A percentile compares a stretch with the other conserved stretches of the same genome.
phyloP scores from a whole-genome alignment of 1,284 basidiomycete species.

The Malassezia yamatoensis region DNA sequence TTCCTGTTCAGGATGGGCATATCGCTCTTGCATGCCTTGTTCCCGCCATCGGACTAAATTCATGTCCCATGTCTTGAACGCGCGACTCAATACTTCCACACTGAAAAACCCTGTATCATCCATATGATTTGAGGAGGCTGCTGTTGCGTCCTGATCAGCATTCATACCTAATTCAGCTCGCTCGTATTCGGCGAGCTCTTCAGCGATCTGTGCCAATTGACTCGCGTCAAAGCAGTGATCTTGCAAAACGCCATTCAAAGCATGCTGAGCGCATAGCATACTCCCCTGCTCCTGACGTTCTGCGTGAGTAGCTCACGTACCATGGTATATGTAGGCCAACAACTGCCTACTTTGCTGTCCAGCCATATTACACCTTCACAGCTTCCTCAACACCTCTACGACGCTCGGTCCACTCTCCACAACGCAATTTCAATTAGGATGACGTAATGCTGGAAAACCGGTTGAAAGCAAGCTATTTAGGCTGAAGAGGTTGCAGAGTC shows the following conservation, averaged over 20 bases:
- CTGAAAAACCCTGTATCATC: slow-evolving; percentile 46
- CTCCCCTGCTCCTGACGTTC: slow-evolving; percentile 39
- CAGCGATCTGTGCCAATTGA: slow-evolving; percentile 36
- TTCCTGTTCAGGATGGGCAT: slow-evolving; percentile 29
- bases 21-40: neutral
- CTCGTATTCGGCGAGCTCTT: slow-evolving; percentile 28
- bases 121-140: slow-evolving; percentile 29
- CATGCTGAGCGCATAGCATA: slow-evolving; percentile 47
- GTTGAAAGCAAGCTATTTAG: neutral
- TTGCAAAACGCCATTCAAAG: slow-evolving; percentile 39
- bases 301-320: slow-evolving; percentile 3
- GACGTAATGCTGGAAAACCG: neutral
- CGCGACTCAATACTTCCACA: slow-evolving; percentile 34
- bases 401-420: neutral
- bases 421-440: neutral
- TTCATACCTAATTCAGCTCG: slow-evolving; percentile 25
- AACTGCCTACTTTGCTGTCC: neutral
- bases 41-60: slow-evolving; percentile 17
- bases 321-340: slow-evolving; percentile 12
- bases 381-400: too few species aligned
- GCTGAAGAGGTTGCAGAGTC: slow-evolving; percentile 15
- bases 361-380: neutral
- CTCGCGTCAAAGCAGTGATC: slow-evolving; percentile 40
- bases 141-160: slow-evolving; percentile 18
- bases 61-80: slow-evolving; percentile 26